phyloP scores from a whole-genome alignment of 495 filamentous ascomycete genomes.

The Corynascus novoguineensis region DNA sequence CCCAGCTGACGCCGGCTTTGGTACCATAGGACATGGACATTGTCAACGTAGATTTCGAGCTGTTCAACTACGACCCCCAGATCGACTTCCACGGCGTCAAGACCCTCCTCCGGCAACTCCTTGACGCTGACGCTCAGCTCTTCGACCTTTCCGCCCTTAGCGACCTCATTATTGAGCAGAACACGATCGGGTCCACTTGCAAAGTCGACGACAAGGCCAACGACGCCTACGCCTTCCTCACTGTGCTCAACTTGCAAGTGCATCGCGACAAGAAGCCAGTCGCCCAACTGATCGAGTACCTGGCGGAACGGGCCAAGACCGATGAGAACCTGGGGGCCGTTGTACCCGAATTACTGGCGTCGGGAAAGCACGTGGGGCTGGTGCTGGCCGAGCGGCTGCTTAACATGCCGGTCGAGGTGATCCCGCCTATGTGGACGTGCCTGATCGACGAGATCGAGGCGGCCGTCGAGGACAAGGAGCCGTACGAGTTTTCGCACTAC shows the following conservation, averaged over 20 bases:
- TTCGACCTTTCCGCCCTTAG: constrained; percentile 82
- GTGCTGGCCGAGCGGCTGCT: constrained; percentile 86
- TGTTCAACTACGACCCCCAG: constrained; percentile 87
- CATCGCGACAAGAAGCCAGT: constrained; percentile 71
- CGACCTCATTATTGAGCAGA: constrained; percentile 84
- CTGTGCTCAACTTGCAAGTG: constrained; percentile 76
- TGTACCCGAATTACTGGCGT: constrained; percentile 21
- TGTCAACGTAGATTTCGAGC: constrained; percentile 96
- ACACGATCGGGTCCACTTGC: constrained; percentile 84
- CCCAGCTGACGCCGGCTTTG: neutral
- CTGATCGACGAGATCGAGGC: constrained; percentile 86
- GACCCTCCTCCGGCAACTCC: constrained; percentile 82
- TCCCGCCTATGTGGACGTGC: constrained; percentile 96
- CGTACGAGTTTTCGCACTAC: constrained; percentile 90
- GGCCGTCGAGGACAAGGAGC: constrained; percentile 85
- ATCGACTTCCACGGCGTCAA: constrained; percentile 96
- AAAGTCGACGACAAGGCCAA: constrained; percentile 92
- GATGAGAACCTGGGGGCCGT: constrained; percentile 13
- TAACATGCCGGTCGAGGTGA: constrained; percentile 88
- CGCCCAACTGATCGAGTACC: constrained; percentile 63
- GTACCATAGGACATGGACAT: constrained; percentile 70
- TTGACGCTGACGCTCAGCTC: constrained; percentile 78
- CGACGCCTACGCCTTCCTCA: constrained; percentile 92
- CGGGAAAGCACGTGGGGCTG: constrained; percentile 61
- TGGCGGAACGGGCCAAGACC: constrained; percentile 52